phyloP scores from a whole-genome alignment of 805 yeast species.

The Starmerella etchellsii region DNA sequence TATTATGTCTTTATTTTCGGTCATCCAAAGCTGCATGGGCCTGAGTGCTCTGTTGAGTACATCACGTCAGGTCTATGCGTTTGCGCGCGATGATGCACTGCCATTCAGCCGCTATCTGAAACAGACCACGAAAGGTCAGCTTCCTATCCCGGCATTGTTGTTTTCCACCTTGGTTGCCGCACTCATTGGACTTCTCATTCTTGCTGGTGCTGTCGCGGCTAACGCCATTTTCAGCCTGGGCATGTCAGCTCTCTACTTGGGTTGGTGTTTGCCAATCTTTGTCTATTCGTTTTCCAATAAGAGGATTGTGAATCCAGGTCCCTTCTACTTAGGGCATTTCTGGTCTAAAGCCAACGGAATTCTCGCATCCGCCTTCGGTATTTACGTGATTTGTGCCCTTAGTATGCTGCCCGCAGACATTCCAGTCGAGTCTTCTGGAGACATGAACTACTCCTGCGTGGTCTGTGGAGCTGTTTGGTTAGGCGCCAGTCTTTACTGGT shows the following conservation, averaged over 20 bases:
- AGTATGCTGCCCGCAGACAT: slow-evolving; percentile 48
- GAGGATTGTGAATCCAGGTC: slow-evolving; percentile 48
- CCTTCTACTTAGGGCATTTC: slow-evolving; percentile 45
- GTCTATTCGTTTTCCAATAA: slow-evolving; percentile 37
- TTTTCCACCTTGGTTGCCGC: slow-evolving; percentile 41
- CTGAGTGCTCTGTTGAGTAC: slow-evolving; percentile 48
- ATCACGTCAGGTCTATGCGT: slow-evolving; percentile 63
- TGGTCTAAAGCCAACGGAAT: slow-evolving; percentile 36
- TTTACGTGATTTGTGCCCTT: slow-evolving; percentile 39
- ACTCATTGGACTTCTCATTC: slow-evolving; percentile 42
- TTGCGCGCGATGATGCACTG: slow-evolving; percentile 64
- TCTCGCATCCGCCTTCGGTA: slow-evolving; percentile 38
- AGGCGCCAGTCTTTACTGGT: slow-evolving; percentile 40
- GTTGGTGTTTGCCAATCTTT: slow-evolving; percentile 51
- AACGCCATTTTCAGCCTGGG: slow-evolving; percentile 55
- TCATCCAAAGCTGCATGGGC: slow-evolving; percentile 55
- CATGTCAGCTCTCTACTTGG: slow-evolving; percentile 48
- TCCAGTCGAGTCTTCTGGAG: slow-evolving; percentile 20
- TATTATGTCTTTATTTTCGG: slow-evolving; percentile 45
- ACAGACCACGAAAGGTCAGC: slow-evolving; percentile 43
- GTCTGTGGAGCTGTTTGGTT: slow-evolving; percentile 52
- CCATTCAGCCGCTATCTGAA: slow-evolving; percentile 48
- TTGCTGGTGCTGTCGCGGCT: slow-evolving; percentile 50
- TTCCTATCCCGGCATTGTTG: slow-evolving; percentile 52
- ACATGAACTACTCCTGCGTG: slow-evolving; percentile 61